Evolutionary conservation across 352 stramenopile genomes (phyloP).

Genomic region (Phytophthora sojae): DNA sequence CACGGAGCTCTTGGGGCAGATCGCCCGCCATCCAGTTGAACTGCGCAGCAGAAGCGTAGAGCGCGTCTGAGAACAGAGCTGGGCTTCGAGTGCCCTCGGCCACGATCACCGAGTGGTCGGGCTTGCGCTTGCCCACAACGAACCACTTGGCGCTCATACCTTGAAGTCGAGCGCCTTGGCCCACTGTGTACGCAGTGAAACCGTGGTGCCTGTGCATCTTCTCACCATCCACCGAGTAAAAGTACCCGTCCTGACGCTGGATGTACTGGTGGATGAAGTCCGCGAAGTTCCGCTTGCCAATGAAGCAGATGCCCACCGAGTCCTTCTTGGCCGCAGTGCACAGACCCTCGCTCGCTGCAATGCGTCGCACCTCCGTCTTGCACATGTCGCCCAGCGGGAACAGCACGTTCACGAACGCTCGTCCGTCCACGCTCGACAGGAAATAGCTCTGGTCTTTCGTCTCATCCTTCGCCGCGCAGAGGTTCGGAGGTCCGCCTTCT

Average conservation of each 20-base stretch:
- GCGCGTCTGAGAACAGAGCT: conserved; percentile 88
- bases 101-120: conserved; percentile 83
- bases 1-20: conserved; percentile 47
- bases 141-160: conserved; percentile 92
- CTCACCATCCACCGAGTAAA: conserved; percentile 75
- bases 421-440: conserved; percentile 87
- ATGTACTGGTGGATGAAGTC: conserved; percentile 96
- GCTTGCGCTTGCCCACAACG: conserved; percentile 83
- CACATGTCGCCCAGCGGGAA: conserved; percentile 95
- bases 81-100: conserved; percentile 92
- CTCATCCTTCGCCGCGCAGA: conserved; percentile 87
- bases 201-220: conserved; percentile 81
- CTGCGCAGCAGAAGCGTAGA: conserved; percentile 70
- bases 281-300: conserved; percentile 94
- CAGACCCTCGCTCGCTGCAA: conserved; percentile 86
- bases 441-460: conserved; percentile 99
- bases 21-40: conserved; percentile 94
- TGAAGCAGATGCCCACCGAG: conserved; percentile 99
- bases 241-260: conserved; percentile 68
- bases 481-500: conserved; percentile 44
- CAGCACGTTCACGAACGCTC: conserved; percentile 84
- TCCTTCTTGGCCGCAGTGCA: conserved; percentile 94
- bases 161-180: conserved; percentile 92
- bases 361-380: conserved; percentile 93
- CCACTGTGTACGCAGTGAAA: conserved; percentile 93